Base-by-base conservation (phyloP, 2,329 filamentous ascomycete species). In the Pochonia chlamydosporia region DNA sequence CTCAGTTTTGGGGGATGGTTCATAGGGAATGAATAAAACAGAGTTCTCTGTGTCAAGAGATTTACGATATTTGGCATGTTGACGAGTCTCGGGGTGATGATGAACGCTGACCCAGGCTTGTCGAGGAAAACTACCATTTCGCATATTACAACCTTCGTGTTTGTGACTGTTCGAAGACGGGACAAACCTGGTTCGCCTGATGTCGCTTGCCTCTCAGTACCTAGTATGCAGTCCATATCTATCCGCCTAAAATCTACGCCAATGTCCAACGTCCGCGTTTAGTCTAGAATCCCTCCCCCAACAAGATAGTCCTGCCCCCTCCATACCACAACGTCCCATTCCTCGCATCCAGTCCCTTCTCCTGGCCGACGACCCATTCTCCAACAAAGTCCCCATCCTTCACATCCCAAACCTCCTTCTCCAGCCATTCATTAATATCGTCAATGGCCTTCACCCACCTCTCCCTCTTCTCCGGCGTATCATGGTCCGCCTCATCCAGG, bases 321-420 rank as follows among this genome's bases (percentile, higher is more conserved):
- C 86, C 92, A 69, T 96, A 96, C 90, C 91, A 97, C 39, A 96
- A 67, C 5, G 76, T 73, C 0, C 92, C 92, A 53, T 77, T 80
- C 39, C 88, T 79, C 49, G 81, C 82, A 59, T 92, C 87, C 46
- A 96, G 67, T 0, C 91, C 91, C 56, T 75, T 85, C 63, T 92
- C 89, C 57, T 95, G 81, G 0, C 92, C 91, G n/a, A 96, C 82
- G 21, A 87, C 70, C 90, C 92, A 96, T 60, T 93, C 86, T 0
- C 85, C 84, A 2, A 73, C 61, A 30, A 72, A 68, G 10, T 66
- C 65, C 8, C 62, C 68, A 40, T 60, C 67, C 21, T 63, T 56
- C 33, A 65, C 69, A 18, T 81, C 78, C 88, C 89, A 95, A 43
- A 85, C 84, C 58, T 87, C 78, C 10, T 66, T 66, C 60, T 83